Percentiles rank a stretch among this genome's conserved stretches.
phyloP scores from a whole-genome alignment of 768 basidiomycete species.

The Rhodosporidiobolus odoratus region DNA sequence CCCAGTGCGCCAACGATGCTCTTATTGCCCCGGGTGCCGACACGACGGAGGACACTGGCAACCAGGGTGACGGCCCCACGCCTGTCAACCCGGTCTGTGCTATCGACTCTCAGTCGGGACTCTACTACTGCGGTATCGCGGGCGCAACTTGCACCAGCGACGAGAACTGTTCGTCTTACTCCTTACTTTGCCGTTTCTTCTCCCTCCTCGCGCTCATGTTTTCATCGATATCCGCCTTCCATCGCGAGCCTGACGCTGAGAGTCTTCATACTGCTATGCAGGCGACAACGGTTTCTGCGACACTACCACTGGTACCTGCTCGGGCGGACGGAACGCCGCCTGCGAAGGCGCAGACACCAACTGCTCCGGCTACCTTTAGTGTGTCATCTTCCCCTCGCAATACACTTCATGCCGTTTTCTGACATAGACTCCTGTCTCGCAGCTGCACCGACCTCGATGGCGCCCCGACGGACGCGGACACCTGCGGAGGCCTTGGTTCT shows the following conservation, averaged over 20 bases:
- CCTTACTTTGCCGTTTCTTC: not conserved
- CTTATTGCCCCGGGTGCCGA: not conserved
- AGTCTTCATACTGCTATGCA: no score
- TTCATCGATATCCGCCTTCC: no score
- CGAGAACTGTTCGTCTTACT: conserved; percentile 3
- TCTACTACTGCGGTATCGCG: conserved; percentile 29
- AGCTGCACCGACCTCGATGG: not conserved
- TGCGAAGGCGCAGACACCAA: conserved; percentile 8
- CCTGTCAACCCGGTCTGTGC: conserved; percentile 7
- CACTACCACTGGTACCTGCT: conserved; percentile 13
- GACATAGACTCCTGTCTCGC: no score
- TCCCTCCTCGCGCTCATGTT: no score
- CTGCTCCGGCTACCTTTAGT: conserved; percentile 33
- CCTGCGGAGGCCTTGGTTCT: conserved; percentile 16
- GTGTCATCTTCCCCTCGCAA: not conserved
- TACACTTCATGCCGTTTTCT: no score
- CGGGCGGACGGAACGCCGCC: no score
- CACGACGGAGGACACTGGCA: not conserved
- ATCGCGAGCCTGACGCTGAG: no score
- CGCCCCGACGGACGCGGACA: not conserved
- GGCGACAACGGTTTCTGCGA: conserved; percentile 4
- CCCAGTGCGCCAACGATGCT: no score
- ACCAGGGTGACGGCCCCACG: conserved; percentile 7
- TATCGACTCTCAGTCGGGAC: not conserved
- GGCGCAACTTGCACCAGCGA: conserved; percentile 4